A percentile compares a stretch with the other conserved stretches of the same genome.
Conservation (phyloP, 2,329 filamentous ascomycete species). For the Stagonosporopsis chrysanthemi region DNA sequence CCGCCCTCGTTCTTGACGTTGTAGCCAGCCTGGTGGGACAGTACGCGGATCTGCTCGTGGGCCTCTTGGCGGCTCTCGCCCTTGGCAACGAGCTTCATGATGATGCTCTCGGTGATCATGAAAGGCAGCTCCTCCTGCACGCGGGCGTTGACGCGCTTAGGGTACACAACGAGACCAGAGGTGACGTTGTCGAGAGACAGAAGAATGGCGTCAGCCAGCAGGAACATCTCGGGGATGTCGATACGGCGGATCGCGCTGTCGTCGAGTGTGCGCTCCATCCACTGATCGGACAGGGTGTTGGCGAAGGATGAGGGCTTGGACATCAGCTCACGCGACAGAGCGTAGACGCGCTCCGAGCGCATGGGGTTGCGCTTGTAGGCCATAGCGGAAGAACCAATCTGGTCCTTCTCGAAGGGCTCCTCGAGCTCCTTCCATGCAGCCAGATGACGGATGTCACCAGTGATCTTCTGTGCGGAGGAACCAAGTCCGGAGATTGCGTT, state of each 20-base stretch:
- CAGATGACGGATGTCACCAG: conserved; percentile 75
- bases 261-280: conserved; percentile 81
- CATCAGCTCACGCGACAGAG: conserved; percentile 63
- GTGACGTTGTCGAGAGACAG: conserved; percentile 79
- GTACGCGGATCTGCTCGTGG: conserved; percentile 83
- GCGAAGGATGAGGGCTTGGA: conserved; percentile 63
- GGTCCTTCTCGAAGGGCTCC: conserved; percentile 80
- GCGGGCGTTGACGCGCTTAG: conserved; percentile 68
- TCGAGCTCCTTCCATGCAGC: conserved; percentile 83
- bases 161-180: conserved; percentile 76
- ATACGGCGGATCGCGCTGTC: conserved; percentile 74
- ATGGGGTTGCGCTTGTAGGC: conserved; percentile 71
- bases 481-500: conserved; percentile 83
- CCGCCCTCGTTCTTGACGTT: conserved; percentile 77
- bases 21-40: conserved; percentile 76
- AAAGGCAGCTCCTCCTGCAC: conserved; percentile 83
- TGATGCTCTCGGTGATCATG: conserved; percentile 71
- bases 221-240: conserved; percentile 57
- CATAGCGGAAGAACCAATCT: conserved; percentile 59
- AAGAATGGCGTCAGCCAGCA: conserved; percentile 64
- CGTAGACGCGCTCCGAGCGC: conserved; percentile 68
- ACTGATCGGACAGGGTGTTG: conserved; percentile 75
- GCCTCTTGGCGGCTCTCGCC: conserved; percentile 79
- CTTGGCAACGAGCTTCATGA: conserved; percentile 73
- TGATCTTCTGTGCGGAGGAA: conserved; percentile 78